Evolutionary conservation across 2,329 filamentous ascomycete genomes (phyloP), one percentile per base, ranked within the genome.

Genomic region (Hortaea werneckii): DNA sequence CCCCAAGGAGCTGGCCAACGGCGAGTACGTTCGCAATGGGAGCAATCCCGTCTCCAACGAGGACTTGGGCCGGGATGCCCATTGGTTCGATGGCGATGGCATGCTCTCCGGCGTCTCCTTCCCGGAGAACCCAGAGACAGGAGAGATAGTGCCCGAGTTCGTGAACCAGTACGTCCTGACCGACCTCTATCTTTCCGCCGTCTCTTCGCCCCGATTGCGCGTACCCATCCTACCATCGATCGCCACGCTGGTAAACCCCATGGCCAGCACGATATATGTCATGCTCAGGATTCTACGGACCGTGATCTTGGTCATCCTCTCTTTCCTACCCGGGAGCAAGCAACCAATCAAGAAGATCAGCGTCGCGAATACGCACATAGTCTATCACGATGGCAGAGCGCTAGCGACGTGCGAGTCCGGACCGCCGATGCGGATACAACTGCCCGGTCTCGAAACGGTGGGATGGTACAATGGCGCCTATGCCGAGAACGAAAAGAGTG

Each of bases 81-180:
- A 86, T 58, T 85, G 81, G 81, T 86, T 86, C 50, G 83, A 86
- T 54, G 82, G 83, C 29, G 82, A 86, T 58, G 83, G 82, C 4
- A 86, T 86, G 82, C 74, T 86, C 8, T 77, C 77, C 29, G 82
- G 82, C 1, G 80, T 86, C 0, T 69, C 70, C 12, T 86, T 83
- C 58, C 67, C 67, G 28, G 68, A 68, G 2, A 63, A 64, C 2
- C 62, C 65, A 5, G 59, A 69, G 34, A 55, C 59, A 2, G 62
- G 62, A 2, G 51, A 57, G 0, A 70, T 82, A 1, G 60, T 69
- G 47, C 80, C 82, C 0, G 70, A 81, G 44, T 86, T 85, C 45
- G 79, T 82, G 45, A 85, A 85, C 49, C 79, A 82, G 53, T 85
- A 78, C 55, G 70, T 86, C 41, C 62, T 83, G 27, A 86, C 82